Base-by-base conservation (phyloP, 2,329 filamentous ascomycete species). In the Colletotrichum tropicicola region DNA sequence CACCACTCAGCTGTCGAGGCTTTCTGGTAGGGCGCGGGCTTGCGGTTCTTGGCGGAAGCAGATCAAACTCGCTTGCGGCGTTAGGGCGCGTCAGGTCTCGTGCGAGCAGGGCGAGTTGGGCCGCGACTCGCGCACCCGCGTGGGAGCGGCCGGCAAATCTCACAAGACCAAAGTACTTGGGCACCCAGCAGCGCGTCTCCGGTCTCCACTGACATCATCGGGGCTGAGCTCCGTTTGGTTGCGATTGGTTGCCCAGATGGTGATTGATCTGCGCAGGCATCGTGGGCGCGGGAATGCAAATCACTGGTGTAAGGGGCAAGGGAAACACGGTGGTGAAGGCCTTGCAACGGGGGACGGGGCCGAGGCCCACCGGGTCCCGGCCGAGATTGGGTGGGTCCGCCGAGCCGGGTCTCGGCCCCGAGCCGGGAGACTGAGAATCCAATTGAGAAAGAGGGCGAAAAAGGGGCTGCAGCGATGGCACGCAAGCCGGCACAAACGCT, bases 61-160 rank as follows among this genome's bases (percentile, higher is more conserved):
- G 44, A 65, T 65, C 57, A 65, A 65, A 65, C 62, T 49, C 49
- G 62, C 57, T 37, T 61, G 61, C 27, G 44, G 61, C 61, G 61
- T 52, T 44, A 60, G 44, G 43, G 48, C 61, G 61, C 43, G 43
- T 54, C 48, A 54, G 48, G 48, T 43, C 30, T 37, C 35, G 27
- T 48, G 48, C 57, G 28, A 32, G 27, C 32, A 28, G 6, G 10
- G 19, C 19, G 12, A 7, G 25, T 47, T 15, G 6, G 19, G 19
- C 43, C 43, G 43, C 19, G 41, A 48, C 43, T 47, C 54, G 54
- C 54, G 28, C 30, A 48, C 30, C 54, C 28, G 25, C 15, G 39
- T 21, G 25, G 52, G 25, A 19, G 39, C 17, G 5, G 19, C 39
- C 28, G 19, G 30, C 6, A 58, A 21, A 17, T 43, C 21, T 15